These are phyloP conservation scores for Claviceps cyperi DNA, from an alignment of 2,329 filamentous ascomycete genomes.

Conservation along the genomic window DNA sequence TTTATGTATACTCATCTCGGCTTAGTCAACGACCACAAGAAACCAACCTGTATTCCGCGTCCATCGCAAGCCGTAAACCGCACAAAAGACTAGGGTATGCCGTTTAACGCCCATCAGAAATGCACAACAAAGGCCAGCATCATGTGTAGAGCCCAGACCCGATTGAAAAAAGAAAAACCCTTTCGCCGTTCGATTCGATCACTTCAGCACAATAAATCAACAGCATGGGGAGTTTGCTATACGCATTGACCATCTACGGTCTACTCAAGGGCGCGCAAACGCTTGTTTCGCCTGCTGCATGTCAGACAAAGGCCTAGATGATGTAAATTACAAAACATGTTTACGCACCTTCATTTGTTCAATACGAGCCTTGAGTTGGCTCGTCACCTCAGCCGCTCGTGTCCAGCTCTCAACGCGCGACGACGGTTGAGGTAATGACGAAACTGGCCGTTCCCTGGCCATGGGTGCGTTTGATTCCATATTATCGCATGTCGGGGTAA, in stretches of 20 bases:
- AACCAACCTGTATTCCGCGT: neutral
- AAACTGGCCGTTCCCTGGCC: slow-evolving; percentile 19
- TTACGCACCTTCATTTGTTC: slow-evolving; percentile 81
- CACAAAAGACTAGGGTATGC: slow-evolving; percentile 16
- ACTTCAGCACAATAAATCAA: neutral
- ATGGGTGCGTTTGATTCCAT: slow-evolving; percentile 16
- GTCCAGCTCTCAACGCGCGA: slow-evolving; percentile 71
- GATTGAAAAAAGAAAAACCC: neutral
- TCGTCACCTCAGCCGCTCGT: slow-evolving; percentile 91
- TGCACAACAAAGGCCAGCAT: slow-evolving; percentile 12
- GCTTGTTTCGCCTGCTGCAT: slow-evolving; percentile 14
- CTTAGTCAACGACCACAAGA: neutral
- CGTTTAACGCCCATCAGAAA: slow-evolving; percentile 20
- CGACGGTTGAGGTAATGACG: slow-evolving; percentile 21
- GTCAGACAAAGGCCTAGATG: neutral
- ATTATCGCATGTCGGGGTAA: slow-evolving; percentile 18
- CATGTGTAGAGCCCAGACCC: neutral
- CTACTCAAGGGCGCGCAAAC: slow-evolving; percentile 15
- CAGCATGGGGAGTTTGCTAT: slow-evolving; percentile 1
- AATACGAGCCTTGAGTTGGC: slow-evolving; percentile 90
- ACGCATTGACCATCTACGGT: neutral
- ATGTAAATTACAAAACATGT: neutral
- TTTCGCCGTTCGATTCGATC: neutral
- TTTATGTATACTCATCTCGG: neutral
- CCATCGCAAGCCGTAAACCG: slow-evolving; percentile 6